Conservation (phyloP, 495 filamentous ascomycete genomes). For the Aspergillus sclerotiicarbonarius region DNA sequence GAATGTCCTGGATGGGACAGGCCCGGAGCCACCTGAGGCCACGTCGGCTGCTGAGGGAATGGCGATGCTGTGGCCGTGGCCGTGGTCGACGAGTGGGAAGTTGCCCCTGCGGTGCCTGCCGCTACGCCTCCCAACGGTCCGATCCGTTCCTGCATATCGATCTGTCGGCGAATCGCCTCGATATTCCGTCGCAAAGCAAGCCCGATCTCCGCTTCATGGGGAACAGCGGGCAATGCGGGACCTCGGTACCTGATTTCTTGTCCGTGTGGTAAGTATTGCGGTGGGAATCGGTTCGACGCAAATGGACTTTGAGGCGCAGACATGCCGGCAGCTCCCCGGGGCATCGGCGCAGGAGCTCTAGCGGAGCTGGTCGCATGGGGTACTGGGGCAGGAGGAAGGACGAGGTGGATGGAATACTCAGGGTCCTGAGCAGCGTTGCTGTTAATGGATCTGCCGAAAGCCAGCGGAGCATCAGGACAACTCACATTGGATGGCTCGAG, state of each 20-base stretch:
- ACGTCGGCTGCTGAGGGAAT: slow-evolving; percentile 19
- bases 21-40: slow-evolving; percentile 22
- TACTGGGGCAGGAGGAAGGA: slow-evolving; percentile 44
- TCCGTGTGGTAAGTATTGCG: slow-evolving; percentile 10
- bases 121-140: not conserved
- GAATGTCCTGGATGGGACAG: slow-evolving; percentile 17
- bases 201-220: slow-evolving; percentile 20
- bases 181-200: slow-evolving; percentile 19
- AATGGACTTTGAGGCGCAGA: slow-evolving; percentile 9
- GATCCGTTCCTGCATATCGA: slow-evolving; percentile 18
- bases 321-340: not conserved
- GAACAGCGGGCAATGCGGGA: slow-evolving; percentile 3
- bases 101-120: slow-evolving; percentile 4
- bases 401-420: slow-evolving; percentile 58
- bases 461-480: not conserved
- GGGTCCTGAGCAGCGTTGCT: slow-evolving; percentile 33
- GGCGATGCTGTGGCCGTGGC: slow-evolving; percentile 9
- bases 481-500: slow-evolving; percentile 58
- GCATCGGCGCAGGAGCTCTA: not conserved
- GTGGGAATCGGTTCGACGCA: slow-evolving; percentile 9
- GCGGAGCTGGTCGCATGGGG: slow-evolving; percentile 11
- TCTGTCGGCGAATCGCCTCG: slow-evolving; percentile 21
- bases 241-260: slow-evolving; percentile 19
- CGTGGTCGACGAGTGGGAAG: not conserved
- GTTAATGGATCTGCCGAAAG: slow-evolving; percentile 13